Evolutionary conservation across 2,329 filamentous ascomycete species (phyloP), one percentile per base, ranked within the genome.

Genomic region (Colletotrichum sp.): DNA sequence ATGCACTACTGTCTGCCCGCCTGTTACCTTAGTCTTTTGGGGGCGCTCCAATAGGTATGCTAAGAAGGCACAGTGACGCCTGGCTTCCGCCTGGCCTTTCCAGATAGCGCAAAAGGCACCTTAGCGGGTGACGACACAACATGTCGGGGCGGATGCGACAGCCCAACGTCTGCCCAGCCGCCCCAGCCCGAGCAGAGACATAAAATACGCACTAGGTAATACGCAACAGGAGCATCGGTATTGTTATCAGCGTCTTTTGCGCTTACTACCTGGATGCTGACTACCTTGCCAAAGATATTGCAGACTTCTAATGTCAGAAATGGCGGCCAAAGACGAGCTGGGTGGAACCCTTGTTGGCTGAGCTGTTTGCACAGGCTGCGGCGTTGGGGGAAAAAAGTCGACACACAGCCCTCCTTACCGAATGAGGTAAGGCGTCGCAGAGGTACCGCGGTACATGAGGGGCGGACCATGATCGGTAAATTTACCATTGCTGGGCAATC

Each of bases 401-500:
- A 34, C n/a, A 26, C 39, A 66, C 72, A 64, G 48, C 4, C 10
- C n/a, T 2, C 7, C n/a, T 24, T 61, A 15, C 68, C 61, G 0
- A 8, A 67, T 32, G 2, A 1, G 24, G 68, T 6, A 21, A 39
- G 30, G 5, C 2, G 3, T 2, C 28, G 24, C 52, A 18, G 32
- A 60, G 8, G 61, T 57, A 67, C 52, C 36, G 13, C 10, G 34
- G 48, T 71, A 55, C 68, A 36, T 57, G 21, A 16, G 72, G 64
- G 18, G 28, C 43, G 43, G 63, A 43, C 57, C 73, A 72, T 65
- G n/a, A 30, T 75, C 64, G 73, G 64, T 60, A 60, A 64, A 64
- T 74, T 75, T 64, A 30, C 70, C 65, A 52, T 39, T 65, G 43
- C 64, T 65, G 48, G 73, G 39, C 43, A n/a, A 65, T 16, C 48